Evolutionary conservation across 2,329 filamentous ascomycete genomes (phyloP).

Genomic region (Trichoderma simmonsii): DNA sequence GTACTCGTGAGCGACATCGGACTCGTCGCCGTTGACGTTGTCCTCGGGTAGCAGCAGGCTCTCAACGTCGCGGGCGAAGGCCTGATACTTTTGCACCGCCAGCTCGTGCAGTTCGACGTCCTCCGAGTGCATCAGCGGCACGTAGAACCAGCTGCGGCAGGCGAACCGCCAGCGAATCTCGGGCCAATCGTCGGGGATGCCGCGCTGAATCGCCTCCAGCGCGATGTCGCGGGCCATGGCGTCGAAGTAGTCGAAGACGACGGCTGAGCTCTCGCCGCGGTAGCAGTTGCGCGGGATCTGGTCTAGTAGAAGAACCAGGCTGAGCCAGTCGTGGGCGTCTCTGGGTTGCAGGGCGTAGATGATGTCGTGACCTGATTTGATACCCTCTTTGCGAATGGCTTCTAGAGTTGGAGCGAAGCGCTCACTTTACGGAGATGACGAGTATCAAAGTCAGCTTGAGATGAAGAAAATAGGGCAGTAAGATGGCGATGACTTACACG

Average conservation of each 20-base stretch:
- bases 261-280: slow-evolving; percentile 43
- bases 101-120: slow-evolving; percentile 43
- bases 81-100: slow-evolving; percentile 31
- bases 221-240: slow-evolving; percentile 48
- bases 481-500: slow-evolving; percentile 28
- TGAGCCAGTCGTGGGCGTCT: slow-evolving; percentile 40
- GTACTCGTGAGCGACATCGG: slow-evolving; percentile 23
- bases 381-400: slow-evolving; percentile 28
- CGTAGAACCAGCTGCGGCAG: slow-evolving; percentile 54
- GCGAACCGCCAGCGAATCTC: slow-evolving; percentile 34
- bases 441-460: neutral
- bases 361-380: slow-evolving; percentile 31
- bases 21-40: neutral
- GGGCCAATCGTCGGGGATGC: slow-evolving; percentile 29
- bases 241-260: slow-evolving; percentile 56
- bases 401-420: slow-evolving; percentile 35
- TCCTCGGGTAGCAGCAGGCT: slow-evolving; percentile 28
- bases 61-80: slow-evolving; percentile 34
- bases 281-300: slow-evolving; percentile 62
- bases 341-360: slow-evolving; percentile 28
- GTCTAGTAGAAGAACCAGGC: slow-evolving; percentile 57
- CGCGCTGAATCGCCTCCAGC: slow-evolving; percentile 32
- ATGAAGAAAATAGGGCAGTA: too few species aligned
- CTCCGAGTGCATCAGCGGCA: slow-evolving; percentile 61
- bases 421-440: slow-evolving; percentile 23